These are phyloP conservation scores for Graphilbum fragrans DNA, from an alignment of 2,329 filamentous ascomycete genomes.

Conservation along the genomic window DNA sequence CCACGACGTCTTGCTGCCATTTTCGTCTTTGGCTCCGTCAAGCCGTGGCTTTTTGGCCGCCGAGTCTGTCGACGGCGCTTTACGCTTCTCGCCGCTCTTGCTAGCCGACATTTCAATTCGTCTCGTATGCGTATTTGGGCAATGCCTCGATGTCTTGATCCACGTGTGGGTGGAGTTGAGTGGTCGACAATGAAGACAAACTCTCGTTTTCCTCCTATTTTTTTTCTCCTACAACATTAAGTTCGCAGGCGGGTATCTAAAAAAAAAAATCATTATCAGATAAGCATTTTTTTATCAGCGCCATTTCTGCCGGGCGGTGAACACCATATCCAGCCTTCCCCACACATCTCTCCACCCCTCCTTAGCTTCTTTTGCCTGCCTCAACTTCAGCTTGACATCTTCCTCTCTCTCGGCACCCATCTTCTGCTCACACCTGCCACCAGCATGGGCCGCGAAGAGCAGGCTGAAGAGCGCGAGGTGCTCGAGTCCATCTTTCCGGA, in stretches of 20 bases:
- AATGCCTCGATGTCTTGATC: too few species aligned
- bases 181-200: too few species aligned
- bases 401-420: too few species aligned
- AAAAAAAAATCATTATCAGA: constrained; percentile 2
- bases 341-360: too few species aligned
- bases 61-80: constrained; percentile 33
- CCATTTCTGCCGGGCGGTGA: constrained; percentile 23
- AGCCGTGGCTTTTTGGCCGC: constrained; percentile 40
- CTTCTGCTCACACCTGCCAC: neutral
- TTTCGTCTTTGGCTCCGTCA: constrained; percentile 21
- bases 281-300: constrained; percentile 3
- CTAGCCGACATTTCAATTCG: constrained; percentile 33
- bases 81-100: constrained; percentile 42
- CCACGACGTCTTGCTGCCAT: constrained; percentile 18
- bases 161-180: too few species aligned
- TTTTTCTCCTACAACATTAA: too few species aligned
- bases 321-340: neutral
- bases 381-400: too few species aligned
- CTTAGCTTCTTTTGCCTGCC: too few species aligned
- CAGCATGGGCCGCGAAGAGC: constrained; percentile 67
- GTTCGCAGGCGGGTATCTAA: neutral
- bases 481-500: constrained; percentile 97
- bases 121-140: neutral
- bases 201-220: neutral
- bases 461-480: constrained; percentile 91